Evolutionary conservation across 352 stramenopile species (phyloP), one percentile per base, ranked within the genome.

Genomic region (Aphanomyces astaci): DNA sequence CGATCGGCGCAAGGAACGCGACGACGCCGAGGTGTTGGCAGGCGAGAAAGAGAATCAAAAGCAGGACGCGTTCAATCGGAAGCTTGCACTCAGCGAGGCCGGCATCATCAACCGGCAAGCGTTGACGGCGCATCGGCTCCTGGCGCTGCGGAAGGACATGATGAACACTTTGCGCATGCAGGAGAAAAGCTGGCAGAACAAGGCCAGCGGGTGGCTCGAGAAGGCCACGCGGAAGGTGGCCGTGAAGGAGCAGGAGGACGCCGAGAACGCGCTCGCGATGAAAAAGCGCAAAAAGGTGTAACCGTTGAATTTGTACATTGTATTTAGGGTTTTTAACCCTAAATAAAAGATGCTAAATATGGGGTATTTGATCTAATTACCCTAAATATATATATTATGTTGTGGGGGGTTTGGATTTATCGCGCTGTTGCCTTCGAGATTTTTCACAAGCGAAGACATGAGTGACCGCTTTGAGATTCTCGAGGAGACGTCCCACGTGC

Each of bases 181-280:
- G 27, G 91, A 98, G 64, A 90, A 73, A 10, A 78, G 77, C 17
- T 97, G 91, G 88, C 92, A 97, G 71, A 72, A 77, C 52, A 78
- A 82, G 22, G 80, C 84, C 1, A 72, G 72, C 11, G 86, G 79
- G 17, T 98, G 90, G 86, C 81, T 97, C 59, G 86, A 95, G 32
- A 88, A 85, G 19, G 90, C 89, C 4, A 81, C 73, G 7, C 81
- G 88, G 32, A 98, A 98, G 73, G 81, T 97, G 68, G 75, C 92
- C 5, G 78, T 96, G 33, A 97, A 97, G 72, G 81, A 94, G 74
- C 79, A 92, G 64, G 88, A 97, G 72, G 89, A 97, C 71, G 76
- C 78, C 9, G 87, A 91, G 66, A 84, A 82, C 43, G 79, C 88
- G 57, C 72, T 76, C 11, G 87, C 86, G 48, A 80, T 87, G 63